Base-by-base conservation (phyloP, 441 rosid species). In the Pelargonium australe region DNA sequence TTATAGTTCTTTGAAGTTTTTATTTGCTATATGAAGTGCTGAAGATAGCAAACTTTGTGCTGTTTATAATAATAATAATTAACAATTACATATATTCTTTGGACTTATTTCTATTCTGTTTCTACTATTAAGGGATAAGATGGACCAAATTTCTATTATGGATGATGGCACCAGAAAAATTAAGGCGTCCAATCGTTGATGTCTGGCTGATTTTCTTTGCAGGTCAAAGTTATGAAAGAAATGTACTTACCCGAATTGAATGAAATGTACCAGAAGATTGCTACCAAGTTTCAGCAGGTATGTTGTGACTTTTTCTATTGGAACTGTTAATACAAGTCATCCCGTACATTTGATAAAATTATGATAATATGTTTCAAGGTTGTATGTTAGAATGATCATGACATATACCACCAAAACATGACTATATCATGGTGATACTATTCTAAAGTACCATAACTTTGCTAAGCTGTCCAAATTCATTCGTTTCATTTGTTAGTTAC, bases 171-270 rank as follows among this genome's bases (percentile, higher is more conserved):
- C 1, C 14, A 4, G 57, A 13, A 13, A 16, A 4, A 4, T 6
- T 1, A 14, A 16, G 60, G 19, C 37, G 37, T 31, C 17, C 17
- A 6, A 5, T 13, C 17, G 14, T 53, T 53, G 8, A 53, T 53
- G 20, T 53, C 23, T 53, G 37, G 37, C 60, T 53, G 60, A 57
- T 67, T 61, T 70, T 16, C 14, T 67, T 78, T 81, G 77, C 82
- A 90, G 98, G 81, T 95, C 74, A 86, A 86, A 82, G 43, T 73
- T 72, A 83, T 92, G 97, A 95, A 80, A 84, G 96, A 92, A 66
- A 70, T 41, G 70, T 92, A 90, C 82, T 83, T 77, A 7, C 87
- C 86, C 65, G 97, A 92, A 66, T 77, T 95, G 67, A 89, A 75
- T 79, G 98, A 89, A 72, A 82, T 92, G 85, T 79, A 89, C 82